These are phyloP conservation scores for Bretschneidera sinensis DNA, from an alignment of 345 rosid species.

Conservation along the genomic window DNA sequence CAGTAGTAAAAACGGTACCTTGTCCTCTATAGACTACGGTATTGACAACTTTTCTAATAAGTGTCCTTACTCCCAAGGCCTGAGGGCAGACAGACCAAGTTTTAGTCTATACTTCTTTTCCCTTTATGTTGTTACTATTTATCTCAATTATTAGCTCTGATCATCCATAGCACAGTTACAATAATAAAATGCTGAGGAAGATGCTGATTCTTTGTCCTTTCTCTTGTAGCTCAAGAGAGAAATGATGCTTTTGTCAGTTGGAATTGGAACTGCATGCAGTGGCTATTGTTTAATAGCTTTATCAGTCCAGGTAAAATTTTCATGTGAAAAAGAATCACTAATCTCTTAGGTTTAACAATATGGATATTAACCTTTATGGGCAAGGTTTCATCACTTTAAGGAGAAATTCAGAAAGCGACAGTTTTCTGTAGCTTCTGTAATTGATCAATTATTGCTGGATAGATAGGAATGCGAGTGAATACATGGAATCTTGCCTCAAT, in stretches of 20 bases:
- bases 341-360: not conserved
- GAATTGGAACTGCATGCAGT: conserved; percentile 72
- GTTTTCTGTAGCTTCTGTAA: too few species aligned
- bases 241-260: conserved; percentile 63
- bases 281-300: conserved; percentile 74
- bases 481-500: conserved; percentile 1
- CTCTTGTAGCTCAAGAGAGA: conserved; percentile 72
- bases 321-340: conserved; percentile 1
- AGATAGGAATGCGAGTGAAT: not conserved
- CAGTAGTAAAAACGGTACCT: too few species aligned
- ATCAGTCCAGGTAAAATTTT: conserved; percentile 59
- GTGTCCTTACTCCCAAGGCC: not conserved
- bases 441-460: too few species aligned
- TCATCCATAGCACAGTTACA: too few species aligned
- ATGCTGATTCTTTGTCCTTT: conserved; percentile 18
- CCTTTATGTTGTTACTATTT: too few species aligned
- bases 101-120: not conserved
- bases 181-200: not conserved
- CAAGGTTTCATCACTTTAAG: not conserved
- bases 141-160: not conserved
- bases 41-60: too few species aligned
- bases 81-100: not conserved
- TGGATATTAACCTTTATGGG: not conserved
- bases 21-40: too few species aligned
- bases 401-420: not conserved